These are phyloP conservation scores for Penicillium sp. DNA, from an alignment of 2,329 filamentous ascomycete species.

Conservation along the genomic window DNA sequence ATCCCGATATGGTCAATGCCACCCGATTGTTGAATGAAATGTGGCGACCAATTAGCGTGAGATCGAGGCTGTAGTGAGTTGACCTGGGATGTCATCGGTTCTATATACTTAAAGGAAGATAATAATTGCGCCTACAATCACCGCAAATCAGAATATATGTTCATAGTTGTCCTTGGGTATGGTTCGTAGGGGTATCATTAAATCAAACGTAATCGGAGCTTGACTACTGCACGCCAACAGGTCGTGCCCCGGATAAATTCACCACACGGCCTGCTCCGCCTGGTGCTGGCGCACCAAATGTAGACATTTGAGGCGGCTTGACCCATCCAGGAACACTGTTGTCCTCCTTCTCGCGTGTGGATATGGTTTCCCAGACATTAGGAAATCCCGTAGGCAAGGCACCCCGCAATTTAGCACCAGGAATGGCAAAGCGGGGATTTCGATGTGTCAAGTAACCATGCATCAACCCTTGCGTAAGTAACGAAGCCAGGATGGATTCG, in stretches of 20 bases:
- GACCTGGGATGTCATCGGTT: neutral
- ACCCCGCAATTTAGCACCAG: conserved; percentile 59
- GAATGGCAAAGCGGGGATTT: conserved; percentile 76
- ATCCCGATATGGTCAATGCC: conserved; percentile 19
- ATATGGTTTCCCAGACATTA: conserved; percentile 68
- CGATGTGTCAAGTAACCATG: conserved; percentile 81
- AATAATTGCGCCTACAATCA: neutral
- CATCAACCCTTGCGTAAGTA: conserved; percentile 78
- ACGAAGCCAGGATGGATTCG: conserved; percentile 74
- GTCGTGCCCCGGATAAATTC: conserved; percentile 57
- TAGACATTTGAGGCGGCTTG: conserved; percentile 33
- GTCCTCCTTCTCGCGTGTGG: conserved; percentile 60
- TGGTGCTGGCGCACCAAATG: conserved; percentile 25
- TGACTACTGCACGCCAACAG: conserved; percentile 43
- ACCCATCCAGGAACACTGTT: conserved; percentile 77
- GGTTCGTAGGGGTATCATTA: neutral
- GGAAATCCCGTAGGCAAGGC: conserved; percentile 63
- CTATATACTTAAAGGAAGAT: neutral
- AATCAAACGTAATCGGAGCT: neutral
- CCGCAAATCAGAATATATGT: neutral
- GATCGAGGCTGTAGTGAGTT: neutral
- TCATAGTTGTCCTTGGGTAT: neutral
- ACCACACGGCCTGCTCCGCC: conserved; percentile 56
- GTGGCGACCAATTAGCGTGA: conserved; percentile 16
- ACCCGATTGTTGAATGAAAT: conserved; percentile 19